Base-by-base conservation (phyloP, 2,329 filamentous ascomycete genomes). In the Sclerotinia nivalis region DNA sequence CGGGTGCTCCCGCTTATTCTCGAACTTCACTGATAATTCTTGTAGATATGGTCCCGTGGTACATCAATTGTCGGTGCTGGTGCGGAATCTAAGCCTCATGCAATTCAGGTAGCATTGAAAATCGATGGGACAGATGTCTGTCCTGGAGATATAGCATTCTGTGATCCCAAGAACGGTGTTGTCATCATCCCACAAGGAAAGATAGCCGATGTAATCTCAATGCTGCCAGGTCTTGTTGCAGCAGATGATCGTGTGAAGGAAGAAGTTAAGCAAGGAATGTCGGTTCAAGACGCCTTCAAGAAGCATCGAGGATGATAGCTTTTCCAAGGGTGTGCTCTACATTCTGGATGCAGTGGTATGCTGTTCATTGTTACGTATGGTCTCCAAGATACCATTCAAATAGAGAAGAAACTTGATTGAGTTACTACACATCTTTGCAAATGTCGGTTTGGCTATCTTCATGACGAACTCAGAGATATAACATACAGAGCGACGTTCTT, bases 111-210 rank as follows among this genome's bases (percentile, higher is more conserved):
- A 22, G 79, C 83, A 43, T 74, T 85, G 25, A 73, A 80, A 25
- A 80, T 85, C 59, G 79, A 82, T 58, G 83, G 82, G 54, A 81
- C 82, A 55, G 71, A 79, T 49, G 78, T 85, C 62, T 77, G 73
- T 25, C 83, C 81, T 78, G 89, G 90, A 10, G 91, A 93, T 78
- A 83, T 93, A 50, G 83, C 92, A 59, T 89, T 92, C 79, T 86
- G 87, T 69, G 91, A 93, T 77, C 84, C 87, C 6, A 80, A 82
- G n/a, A 91, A 92, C 73, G 91, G 89, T 0, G 86, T 91, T 1
- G 90, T 92, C 18, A 84, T 87, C 40, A 90, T 93, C 70, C 91
- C 91, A 1, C 80, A 82, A 61, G 84, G 83, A 47, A 86, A 87
- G 75, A 77, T 93, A 13, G 82, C 84, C 15, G 83, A 85, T 61